Evolutionary conservation across 2,329 filamentous ascomycete species (phyloP).

Genomic region (Myriosclerotinia curreyana): DNA sequence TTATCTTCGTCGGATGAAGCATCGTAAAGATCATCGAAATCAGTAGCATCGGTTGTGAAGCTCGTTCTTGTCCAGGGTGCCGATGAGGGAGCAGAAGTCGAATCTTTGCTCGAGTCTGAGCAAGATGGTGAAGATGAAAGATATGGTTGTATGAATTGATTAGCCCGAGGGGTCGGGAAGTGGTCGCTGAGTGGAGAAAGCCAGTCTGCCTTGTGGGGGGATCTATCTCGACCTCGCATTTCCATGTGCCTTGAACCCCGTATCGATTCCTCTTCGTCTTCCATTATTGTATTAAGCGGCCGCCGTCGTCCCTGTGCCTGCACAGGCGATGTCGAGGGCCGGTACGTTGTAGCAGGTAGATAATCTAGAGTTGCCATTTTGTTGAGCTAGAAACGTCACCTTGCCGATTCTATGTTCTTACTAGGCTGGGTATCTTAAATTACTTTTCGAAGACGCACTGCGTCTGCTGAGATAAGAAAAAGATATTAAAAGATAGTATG

Average conservation of each 20-base stretch:
- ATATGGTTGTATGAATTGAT: constrained; percentile 58
- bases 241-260: constrained; percentile 36
- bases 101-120: constrained; percentile 52
- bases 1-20: constrained; percentile 71
- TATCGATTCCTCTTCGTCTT: constrained; percentile 45
- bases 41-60: constrained; percentile 62
- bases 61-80: constrained; percentile 62
- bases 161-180: constrained; percentile 69
- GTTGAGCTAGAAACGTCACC: constrained; percentile 27
- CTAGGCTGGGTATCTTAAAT: constrained; percentile 27
- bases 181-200: constrained; percentile 52
- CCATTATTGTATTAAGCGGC: constrained; percentile 63
- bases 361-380: constrained; percentile 41
- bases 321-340: constrained; percentile 47
- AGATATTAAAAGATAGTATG: constrained; percentile 40
- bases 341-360: constrained; percentile 51
- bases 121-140: constrained; percentile 58
- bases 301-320: constrained; percentile 51
- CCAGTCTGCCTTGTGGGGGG: constrained; percentile 40
- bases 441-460: constrained; percentile 34
- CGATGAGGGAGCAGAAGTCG: constrained; percentile 52
- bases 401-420: constrained; percentile 27
- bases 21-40: constrained; percentile 87
- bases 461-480: constrained; percentile 28
- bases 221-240: constrained; percentile 39